phyloP scores from a whole-genome alignment of 805 yeast genomes.

The Metschnikowia proteae region DNA sequence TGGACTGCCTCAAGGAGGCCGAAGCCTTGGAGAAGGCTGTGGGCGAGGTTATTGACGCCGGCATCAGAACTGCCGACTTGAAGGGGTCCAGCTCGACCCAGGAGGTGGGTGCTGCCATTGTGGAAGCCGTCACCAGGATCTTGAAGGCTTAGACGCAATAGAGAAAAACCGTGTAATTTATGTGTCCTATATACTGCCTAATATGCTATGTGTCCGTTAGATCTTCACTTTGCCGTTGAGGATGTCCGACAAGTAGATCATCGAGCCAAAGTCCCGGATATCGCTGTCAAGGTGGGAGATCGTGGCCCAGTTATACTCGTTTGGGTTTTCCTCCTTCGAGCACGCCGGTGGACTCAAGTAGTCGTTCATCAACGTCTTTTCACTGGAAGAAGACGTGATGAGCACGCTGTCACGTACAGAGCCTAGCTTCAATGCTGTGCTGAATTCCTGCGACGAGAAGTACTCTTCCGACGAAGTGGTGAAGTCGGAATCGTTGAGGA shows the following conservation, averaged over 20 bases:
- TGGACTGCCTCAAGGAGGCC: conserved; percentile 81
- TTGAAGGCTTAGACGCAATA: conserved; percentile 25
- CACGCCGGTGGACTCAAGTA: neutral
- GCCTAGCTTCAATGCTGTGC: conserved; percentile 14
- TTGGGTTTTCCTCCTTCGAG: neutral
- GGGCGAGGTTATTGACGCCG: conserved; percentile 70
- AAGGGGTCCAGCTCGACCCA: conserved; percentile 79
- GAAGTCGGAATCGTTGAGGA: neutral
- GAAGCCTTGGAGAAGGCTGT: conserved; percentile 88
- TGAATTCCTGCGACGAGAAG: conserved; percentile 31
- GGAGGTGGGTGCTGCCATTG: conserved; percentile 95
- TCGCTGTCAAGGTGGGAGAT: conserved; percentile 1
- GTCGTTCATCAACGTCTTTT: conserved; percentile 15
- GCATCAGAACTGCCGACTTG: conserved; percentile 87
- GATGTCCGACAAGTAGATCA: conserved; percentile 31
- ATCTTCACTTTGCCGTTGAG: conserved; percentile 24
- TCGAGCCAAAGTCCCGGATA: conserved; percentile 25
- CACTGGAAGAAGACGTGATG: conserved; percentile 15
- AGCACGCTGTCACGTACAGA: neutral
- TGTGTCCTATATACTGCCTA: too few relatives aligned
- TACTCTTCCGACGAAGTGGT: conserved; percentile 33
- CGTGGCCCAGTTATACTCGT: neutral
- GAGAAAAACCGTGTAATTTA: neutral
- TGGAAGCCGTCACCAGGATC: conserved; percentile 59
- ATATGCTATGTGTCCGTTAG: neutral